Base-by-base conservation (phyloP, 306 rosid genomes). In the Calophaca sinica region DNA sequence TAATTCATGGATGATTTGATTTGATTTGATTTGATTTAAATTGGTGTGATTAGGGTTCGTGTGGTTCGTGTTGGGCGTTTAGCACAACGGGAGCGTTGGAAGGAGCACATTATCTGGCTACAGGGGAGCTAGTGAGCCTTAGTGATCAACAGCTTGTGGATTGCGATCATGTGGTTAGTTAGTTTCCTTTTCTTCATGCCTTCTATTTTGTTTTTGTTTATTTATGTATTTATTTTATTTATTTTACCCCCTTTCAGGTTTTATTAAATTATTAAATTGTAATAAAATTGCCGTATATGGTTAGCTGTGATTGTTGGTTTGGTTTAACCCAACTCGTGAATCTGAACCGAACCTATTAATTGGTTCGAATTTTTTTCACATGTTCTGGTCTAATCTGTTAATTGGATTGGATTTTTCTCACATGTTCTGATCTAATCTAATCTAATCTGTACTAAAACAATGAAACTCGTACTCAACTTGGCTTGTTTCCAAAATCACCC, bases 91-190 rank as follows among this genome's bases (percentile, higher is more conserved):
- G 99, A 65, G 99, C 99, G 6, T 76, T 94, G 70, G 99, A 94
- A 81, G 99, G 99, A 76, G 89, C 99, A 72, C 85, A 92, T 66
- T 92, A 62, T 80, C 81, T 92, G 76, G 44, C 84, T 11, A 87
- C 93, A 3, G 96, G 98, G 49, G 82, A 92, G 70, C 91, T 92
- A 2, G 71, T 72, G 14, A 90, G 96, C 70, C 88, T 96, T 49
- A 96, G 99, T 12, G 98, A 92, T 82, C 98, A 96, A 66, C 99
- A 92, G 88, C 98, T 96, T 75, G 97, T 96, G 84, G 99, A 96
- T 74, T 94, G 99, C 20, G 99, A 94, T 68, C 98, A 96, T 29
- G 91, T 87, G 98, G 99, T 94, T 74, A 54, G 98, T 94, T 86
- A 71, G 20, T 20, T 8, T 48, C 32, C 28, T 49, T 63, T 35